Percentiles rank a stretch among this genome's conserved stretches.
phyloP scores from a whole-genome alignment of 2,329 filamentous ascomycete genomes.

The Colletotrichum plurivorum region DNA sequence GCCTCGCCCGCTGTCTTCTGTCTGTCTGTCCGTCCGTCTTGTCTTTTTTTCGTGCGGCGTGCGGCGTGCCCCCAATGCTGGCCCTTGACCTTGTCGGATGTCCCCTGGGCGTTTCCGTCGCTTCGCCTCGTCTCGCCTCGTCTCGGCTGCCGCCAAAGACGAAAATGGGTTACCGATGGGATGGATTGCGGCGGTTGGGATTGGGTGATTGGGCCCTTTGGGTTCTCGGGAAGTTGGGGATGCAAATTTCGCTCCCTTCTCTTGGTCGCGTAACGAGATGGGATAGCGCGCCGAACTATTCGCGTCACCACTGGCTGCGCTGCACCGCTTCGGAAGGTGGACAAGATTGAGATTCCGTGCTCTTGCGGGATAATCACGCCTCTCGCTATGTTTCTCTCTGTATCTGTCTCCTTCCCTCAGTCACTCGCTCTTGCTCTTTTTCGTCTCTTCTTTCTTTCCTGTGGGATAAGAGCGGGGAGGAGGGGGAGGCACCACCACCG shows the following conservation, averaged over 20 bases:
- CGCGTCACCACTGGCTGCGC: too few relatives aligned
- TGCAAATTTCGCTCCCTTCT: too few relatives aligned
- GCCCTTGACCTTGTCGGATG: slow-evolving; percentile 1
- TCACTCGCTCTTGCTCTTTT: slow-evolving; percentile 4
- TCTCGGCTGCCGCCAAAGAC: slow-evolving; percentile 16
- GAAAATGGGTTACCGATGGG: slow-evolving; percentile 28
- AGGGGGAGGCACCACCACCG: too few relatives aligned
- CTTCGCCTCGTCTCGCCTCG: slow-evolving; percentile 36
- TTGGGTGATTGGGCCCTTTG: too few relatives aligned
- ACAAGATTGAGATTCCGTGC: slow-evolving; percentile 12
- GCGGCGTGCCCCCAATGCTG: neutral
- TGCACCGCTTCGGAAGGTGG: neutral
- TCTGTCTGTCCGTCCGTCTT: neutral
- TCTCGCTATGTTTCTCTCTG: neutral
- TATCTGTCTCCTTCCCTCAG: slow-evolving; percentile 14
- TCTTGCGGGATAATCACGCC: slow-evolving; percentile 16
- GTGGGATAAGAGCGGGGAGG: too few relatives aligned
- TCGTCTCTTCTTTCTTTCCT: neutral
- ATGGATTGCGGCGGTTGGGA: slow-evolving; percentile 15
- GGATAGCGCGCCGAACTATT: too few relatives aligned
- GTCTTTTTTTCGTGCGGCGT: neutral
- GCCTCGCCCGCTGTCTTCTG: neutral
- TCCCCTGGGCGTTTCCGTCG: slow-evolving; percentile 18
- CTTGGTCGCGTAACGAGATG: too few relatives aligned
- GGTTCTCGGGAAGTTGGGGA: too few relatives aligned